phyloP scores from a whole-genome alignment of 176 grass and related monocot species.

The Eleusine indica region DNA sequence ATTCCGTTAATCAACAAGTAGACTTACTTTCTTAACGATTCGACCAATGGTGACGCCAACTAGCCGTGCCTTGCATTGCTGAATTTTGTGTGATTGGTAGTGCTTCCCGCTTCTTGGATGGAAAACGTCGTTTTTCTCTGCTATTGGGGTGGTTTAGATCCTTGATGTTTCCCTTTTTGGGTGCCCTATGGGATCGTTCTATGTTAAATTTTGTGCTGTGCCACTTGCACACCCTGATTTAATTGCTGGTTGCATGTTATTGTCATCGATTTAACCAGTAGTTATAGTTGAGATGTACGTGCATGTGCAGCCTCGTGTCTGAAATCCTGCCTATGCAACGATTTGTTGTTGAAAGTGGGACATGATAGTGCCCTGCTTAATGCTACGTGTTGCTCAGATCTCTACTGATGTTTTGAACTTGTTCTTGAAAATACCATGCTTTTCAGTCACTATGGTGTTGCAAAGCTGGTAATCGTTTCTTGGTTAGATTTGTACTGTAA shows the following conservation, averaged over 20 bases:
- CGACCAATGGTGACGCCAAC: background rate
- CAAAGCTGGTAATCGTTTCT: background rate
- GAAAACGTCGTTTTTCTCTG: background rate
- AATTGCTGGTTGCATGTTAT: background rate
- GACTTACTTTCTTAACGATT: background rate
- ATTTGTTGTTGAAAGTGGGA: background rate
- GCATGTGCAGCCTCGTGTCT: background rate
- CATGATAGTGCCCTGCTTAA: background rate
- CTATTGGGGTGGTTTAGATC: background rate
- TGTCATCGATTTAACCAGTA: background rate
- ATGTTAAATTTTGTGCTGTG: background rate
- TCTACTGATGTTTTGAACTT: background rate
- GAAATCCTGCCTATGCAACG: background rate
- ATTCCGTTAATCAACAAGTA: background rate
- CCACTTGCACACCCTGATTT: background rate
- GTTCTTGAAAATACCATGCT: background rate
- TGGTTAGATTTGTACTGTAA: constrained; percentile 3
- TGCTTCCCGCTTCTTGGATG: constrained; percentile 6
- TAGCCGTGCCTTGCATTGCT: background rate
- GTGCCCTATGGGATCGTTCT: background rate
- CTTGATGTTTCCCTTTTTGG: background rate
- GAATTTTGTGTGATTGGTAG: background rate
- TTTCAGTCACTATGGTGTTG: background rate
- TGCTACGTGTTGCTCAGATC: background rate
- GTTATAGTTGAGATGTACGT: constrained; percentile 3